Conservation (phyloP, 305 asterid genomes). For the Withania somnifera region DNA sequence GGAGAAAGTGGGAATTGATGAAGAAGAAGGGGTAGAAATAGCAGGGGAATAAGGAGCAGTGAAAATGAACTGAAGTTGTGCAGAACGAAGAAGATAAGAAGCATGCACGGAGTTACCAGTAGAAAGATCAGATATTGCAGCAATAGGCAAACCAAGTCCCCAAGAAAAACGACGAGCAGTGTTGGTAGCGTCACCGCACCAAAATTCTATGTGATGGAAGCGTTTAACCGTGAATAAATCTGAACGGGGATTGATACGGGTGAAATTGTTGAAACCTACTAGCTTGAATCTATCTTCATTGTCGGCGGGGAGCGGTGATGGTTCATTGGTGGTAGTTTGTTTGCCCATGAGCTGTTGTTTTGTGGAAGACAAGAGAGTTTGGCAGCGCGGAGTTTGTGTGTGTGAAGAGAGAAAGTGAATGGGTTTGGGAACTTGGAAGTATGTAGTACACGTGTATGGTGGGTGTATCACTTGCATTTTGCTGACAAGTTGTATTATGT, state of each 20-base stretch:
- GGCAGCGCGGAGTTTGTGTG: no score
- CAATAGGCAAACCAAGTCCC: conserved; percentile 81
- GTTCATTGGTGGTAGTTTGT: neutral
- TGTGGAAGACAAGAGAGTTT: no score
- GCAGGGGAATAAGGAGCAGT: conserved; percentile 78
- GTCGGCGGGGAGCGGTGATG: conserved; percentile 2
- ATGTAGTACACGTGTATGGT: neutral
- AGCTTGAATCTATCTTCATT: conserved; percentile 26
- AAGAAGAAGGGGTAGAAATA: conserved; percentile 30
- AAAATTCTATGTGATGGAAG: conserved; percentile 87
- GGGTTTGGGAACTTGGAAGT: neutral
- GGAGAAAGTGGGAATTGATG: conserved; percentile 53
- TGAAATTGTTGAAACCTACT: conserved; percentile 48
- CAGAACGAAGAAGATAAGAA: conserved; percentile 73
- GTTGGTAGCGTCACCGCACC: conserved; percentile 89
- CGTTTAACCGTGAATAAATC: conserved; percentile 50
- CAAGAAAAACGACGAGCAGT: conserved; percentile 69
- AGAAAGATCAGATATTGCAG: conserved; percentile 81
- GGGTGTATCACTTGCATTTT: no score
- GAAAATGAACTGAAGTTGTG: conserved; percentile 53
- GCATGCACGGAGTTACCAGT: conserved; percentile 87
- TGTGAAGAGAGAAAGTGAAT: no score
- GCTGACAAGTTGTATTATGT: no score
- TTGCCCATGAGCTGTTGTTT: neutral
- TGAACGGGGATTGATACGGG: conserved; percentile 46